Conservation (phyloP, 2,329 filamentous ascomycete species). For the Scytalidium sp. region DNA sequence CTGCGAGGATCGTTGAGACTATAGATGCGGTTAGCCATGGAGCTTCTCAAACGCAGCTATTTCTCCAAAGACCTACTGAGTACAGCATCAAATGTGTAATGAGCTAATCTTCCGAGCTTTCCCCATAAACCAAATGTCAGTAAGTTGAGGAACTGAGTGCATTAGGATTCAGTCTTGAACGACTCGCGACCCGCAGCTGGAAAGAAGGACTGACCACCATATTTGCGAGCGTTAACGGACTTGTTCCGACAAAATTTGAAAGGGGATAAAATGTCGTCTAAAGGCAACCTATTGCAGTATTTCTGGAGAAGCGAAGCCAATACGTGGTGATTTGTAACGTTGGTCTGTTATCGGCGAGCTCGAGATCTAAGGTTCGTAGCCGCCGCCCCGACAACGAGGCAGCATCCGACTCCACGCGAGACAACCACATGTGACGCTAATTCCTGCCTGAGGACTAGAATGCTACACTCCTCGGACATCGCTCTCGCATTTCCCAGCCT, state of each 20-base stretch:
- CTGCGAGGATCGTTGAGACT: constrained; percentile 96
- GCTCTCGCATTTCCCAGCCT: too few relatives aligned
- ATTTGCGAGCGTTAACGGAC: constrained; percentile 14
- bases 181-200: constrained; percentile 11
- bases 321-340: background rate
- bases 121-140: constrained; percentile 66
- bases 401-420: too few relatives aligned
- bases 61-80: constrained; percentile 58
- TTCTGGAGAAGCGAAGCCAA: background rate
- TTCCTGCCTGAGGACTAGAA: constrained; percentile 10
- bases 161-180: constrained; percentile 39
- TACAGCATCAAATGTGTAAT: constrained; percentile 96
- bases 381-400: background rate
- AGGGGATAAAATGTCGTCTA: background rate
- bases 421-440: too few relatives aligned
- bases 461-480: constrained; percentile 1
- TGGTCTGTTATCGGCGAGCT: background rate
- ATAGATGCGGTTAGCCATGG: constrained; percentile 16
- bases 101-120: constrained; percentile 88
- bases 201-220: constrained; percentile 36
- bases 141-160: constrained; percentile 58
- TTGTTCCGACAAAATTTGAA: background rate
- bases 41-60: constrained; percentile 1
- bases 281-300: background rate
- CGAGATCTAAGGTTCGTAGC: background rate